Base-by-base conservation (phyloP, 139 green algal species). In the Dunaliella primolecta region DNA sequence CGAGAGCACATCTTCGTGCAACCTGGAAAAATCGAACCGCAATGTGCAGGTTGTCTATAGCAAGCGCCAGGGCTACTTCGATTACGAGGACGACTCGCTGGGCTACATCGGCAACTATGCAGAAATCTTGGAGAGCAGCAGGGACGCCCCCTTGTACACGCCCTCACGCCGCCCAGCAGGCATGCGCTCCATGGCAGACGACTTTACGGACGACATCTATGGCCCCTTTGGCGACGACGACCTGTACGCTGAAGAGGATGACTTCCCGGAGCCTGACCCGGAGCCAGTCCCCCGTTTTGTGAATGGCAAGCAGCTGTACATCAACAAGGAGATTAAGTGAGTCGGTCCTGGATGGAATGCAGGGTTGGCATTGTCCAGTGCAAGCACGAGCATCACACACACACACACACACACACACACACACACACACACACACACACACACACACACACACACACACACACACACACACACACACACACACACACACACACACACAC, bases 261-360 rank as follows among this genome's bases (percentile, higher is more conserved):
- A 64, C 46, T 64, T 64, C 46, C 46, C 46, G 80, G 46, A 70
- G 80, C 84, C 80, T 2, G 72, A 81, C n/a, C 79, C 80, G 20
- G 80, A 85, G 80, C 78, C 84, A 72, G 78, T 84, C 37, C 33
- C 24, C 2, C 34, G 32, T 32, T 1, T 57, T 23, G 84, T 88
- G 71, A 88, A 88, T 37, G 84, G 84, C 38, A 84, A 85, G 80
- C 75, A 64, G 55, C 33, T 88, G 72, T 46, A 71, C 31, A 56
- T 36, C 55, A 88, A 88, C 84, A 46, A 82, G 37, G 84, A 81
- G 25, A 88, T 88, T 74, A 85, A 29, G 84, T 87, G 72, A 81
- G 84, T 2, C n/a, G n/a, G n/a, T n/a, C n/a, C n/a, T n/a, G n/a
- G n/a, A n/a, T n/a, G n/a, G n/a, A n/a, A n/a, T n/a, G n/a, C n/a